A percentile compares a stretch with the other conserved stretches of the same genome.
These are phyloP conservation scores for Saccharomyces eubayanus DNA, from an alignment of 805 yeast genomes.

Conservation along the genomic window DNA sequence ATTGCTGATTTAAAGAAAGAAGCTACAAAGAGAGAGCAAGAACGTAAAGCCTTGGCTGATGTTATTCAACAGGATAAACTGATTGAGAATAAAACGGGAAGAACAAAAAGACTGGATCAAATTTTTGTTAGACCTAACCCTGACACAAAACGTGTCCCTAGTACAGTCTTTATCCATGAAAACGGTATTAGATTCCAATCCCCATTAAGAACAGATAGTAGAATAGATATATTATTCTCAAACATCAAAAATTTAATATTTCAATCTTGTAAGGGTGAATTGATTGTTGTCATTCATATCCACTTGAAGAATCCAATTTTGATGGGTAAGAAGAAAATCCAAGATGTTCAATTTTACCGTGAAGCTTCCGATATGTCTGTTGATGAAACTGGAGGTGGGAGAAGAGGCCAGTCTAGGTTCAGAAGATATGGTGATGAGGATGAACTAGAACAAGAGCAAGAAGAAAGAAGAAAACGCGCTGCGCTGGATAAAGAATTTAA, in stretches of 20 bases:
- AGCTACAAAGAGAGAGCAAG: slow-evolving; percentile 82
- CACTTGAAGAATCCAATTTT: slow-evolving; percentile 88
- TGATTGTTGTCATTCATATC: slow-evolving; percentile 85
- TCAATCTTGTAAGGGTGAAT: slow-evolving; percentile 93
- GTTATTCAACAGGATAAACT: slow-evolving; percentile 87
- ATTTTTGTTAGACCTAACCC: slow-evolving; percentile 93
- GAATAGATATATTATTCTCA: slow-evolving; percentile 78
- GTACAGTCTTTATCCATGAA: slow-evolving; percentile 83
- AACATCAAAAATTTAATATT: slow-evolving; percentile 90
- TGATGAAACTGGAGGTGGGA: slow-evolving; percentile 94
- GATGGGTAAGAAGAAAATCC: slow-evolving; percentile 92
- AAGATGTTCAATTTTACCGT: slow-evolving; percentile 90
- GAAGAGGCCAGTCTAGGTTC: slow-evolving; percentile 60
- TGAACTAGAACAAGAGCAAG: slow-evolving; percentile 96
- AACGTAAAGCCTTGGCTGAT: slow-evolving; percentile 85
- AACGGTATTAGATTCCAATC: slow-evolving; percentile 94
- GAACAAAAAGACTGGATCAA: slow-evolving; percentile 80
- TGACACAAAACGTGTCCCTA: slow-evolving; percentile 92
- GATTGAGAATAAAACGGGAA: slow-evolving; percentile 70
- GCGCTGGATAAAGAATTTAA: slow-evolving; percentile 87
- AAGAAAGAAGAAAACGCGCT: slow-evolving; percentile 87
- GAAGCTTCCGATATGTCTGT: slow-evolving; percentile 94
- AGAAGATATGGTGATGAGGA: slow-evolving; percentile 95
- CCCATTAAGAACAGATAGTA: slow-evolving; percentile 73
- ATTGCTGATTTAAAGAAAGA: slow-evolving; percentile 89